Evolutionary conservation across 2,329 filamentous ascomycete genomes (phyloP), one percentile per base, ranked within the genome.

Genomic region (Aspergillus phoenicis): DNA sequence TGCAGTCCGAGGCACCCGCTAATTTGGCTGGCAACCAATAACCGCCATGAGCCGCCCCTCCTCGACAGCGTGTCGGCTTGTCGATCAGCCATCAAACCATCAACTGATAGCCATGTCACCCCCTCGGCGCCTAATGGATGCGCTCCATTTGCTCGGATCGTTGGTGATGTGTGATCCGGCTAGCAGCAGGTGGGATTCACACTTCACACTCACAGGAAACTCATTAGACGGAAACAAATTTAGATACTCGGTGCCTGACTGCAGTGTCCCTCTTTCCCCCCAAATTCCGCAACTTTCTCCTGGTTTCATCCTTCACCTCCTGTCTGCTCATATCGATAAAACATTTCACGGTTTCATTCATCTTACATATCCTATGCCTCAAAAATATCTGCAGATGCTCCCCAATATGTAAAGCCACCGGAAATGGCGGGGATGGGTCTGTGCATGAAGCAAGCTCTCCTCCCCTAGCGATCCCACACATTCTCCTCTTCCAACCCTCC

Each of bases 401-500:
- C 10, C 26, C 47, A 15, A 28, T n/a, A 10, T 20, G 33, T 36
- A 36, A 17, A n/a, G 15, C 15, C 47, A 17, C 26, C 11, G 6
- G 15, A 36, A 30, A 30, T 17, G 47, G 26, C 28, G 15, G n/a
- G 47, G 17, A 51, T 33, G 47, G 10, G 4, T 17, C 15, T 10
- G 47, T 30, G 47, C 47, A 33, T 28, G 24, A 24, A n/a, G 22
- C 22, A 13, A 30, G 10, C 45, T 36, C 33, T 13, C 10, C 11
- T 28, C 24, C 52, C 47, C 66, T 71, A 75, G 62, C 66, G 68
- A 47, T 60, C 62, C 73, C 73, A 75, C 59, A 75, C 72, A 63
- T 75, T 74, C 59, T 77, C 76, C 52, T 78, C 77, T 20, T 75
- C 73, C 43, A 78, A 62, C 7, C 66, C 71, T 22, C 73, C 69